A percentile compares a stretch with the other conserved stretches of the same genome.
phyloP scores from a whole-genome alignment of 2,329 filamentous ascomycete species.

The Colletotrichum sp. region DNA sequence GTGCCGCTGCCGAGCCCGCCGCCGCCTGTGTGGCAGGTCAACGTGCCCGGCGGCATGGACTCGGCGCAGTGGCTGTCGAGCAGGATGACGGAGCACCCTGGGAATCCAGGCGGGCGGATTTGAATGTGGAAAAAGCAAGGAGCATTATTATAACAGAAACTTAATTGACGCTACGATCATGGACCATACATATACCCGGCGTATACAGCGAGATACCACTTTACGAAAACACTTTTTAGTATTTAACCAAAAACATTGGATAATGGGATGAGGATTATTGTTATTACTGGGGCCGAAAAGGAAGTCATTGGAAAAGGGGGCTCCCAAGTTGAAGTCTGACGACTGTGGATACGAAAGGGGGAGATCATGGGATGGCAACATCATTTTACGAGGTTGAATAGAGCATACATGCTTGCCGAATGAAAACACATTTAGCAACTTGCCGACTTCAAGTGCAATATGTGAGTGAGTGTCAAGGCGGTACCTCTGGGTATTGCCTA shows the following conservation, averaged over 20 bases:
- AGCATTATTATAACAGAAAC: no score
- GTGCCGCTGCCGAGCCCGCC: neutral
- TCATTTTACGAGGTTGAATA: neutral
- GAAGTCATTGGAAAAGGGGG: neutral
- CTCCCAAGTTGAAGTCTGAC: neutral
- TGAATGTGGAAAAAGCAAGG: neutral
- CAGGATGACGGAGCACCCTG: slow-evolving; percentile 7
- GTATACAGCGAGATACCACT: neutral
- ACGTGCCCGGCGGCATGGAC: neutral
- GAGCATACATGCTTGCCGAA: neutral
- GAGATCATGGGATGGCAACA: neutral
- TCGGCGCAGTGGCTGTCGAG: slow-evolving; percentile 12
- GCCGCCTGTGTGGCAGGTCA: slow-evolving; percentile 1
- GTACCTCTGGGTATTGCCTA: neutral
- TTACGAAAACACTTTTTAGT: neutral
- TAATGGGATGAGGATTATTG: neutral
- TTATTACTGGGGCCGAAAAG: neutral
- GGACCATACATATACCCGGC: neutral
- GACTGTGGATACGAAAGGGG: neutral
- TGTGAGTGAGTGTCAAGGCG: neutral
- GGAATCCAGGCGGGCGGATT: neutral
- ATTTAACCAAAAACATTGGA: neutral
- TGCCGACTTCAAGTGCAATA: neutral
- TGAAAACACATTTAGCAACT: neutral
- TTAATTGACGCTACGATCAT: neutral